Evolutionary conservation across 768 basidiomycete species (phyloP), one percentile per base, ranked within the genome.

Genomic region (Thelephora aurantiotincta): DNA sequence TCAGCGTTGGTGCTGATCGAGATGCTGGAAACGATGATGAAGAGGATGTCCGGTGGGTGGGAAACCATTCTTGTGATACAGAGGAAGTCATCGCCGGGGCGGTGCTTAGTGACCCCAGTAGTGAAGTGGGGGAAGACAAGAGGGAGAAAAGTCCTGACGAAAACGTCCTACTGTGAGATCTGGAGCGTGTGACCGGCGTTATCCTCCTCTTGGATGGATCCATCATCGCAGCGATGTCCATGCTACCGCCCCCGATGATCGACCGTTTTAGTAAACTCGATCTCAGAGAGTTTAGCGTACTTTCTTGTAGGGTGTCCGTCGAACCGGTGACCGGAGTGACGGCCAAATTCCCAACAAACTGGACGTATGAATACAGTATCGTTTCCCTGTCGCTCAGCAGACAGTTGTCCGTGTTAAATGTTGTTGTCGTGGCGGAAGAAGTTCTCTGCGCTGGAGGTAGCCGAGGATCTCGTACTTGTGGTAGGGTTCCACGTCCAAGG

Each of bases 341-440:
- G 19, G 73, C 65, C 14, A 85, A 67, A 0, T 76, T 74, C 4
- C 90, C 90, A 5, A 75, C 65, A 30, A 92, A 71, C 49, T 91
- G 85, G 0, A 80, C 86, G 54, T 92, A 92, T 0, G 89, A 79
- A 60, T 92, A 92, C 1, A 92, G 72, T 16, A 92, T 75, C 14
- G 86, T 65, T 52, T 90, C 83, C 0, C 73, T 69, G 49, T 75
- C 75, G 2, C 71, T 60, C 19, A 68, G 61, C 33, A 72, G 63
- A 30, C 9, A 9, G 26, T 4, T 30, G 9, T 9, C 9, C 9
- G 26, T 30, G 26, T 30, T 30, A 14, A 56, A 75, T 73, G 13
- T 33, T 1, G 52, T 43, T 1, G 68, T 60, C 2, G 70, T 63
- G 14, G 69, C 60, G 49, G 67, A 70, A 4, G 73, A 68, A 1